Evolutionary conservation across 306 rosid species (phyloP).

Genomic region (Sicyos baderoa): DNA sequence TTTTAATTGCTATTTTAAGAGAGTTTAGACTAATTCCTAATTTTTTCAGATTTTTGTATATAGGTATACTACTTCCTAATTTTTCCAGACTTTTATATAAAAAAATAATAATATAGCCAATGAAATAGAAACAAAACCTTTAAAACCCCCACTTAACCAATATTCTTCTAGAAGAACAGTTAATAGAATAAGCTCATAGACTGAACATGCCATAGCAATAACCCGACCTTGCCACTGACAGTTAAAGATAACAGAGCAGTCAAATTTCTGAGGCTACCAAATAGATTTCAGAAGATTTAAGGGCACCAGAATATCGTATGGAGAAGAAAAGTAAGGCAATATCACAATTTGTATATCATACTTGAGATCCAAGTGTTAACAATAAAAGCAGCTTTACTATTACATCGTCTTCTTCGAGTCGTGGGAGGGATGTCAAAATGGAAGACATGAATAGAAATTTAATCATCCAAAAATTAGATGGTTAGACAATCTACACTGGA

Average conservation of each 20-base stretch:
- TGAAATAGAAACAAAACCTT: not conserved
- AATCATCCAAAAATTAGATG: constrained; percentile 8
- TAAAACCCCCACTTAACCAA: not conserved
- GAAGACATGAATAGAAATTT: not conserved
- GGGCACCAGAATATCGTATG: not conserved
- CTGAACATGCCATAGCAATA: not conserved
- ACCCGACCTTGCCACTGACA: not conserved
- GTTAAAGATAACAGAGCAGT: not conserved
- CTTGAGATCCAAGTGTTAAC: not conserved
- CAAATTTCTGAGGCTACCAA: constrained; percentile 1
- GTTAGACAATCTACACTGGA: too few relatives aligned
- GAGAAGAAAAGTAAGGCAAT: constrained; percentile 7
- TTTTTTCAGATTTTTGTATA: too few relatives aligned
- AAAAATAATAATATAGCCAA: not conserved
- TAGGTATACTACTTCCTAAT: too few relatives aligned
- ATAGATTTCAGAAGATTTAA: not conserved
- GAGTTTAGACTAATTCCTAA: too few relatives aligned
- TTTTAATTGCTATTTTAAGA: too few relatives aligned
- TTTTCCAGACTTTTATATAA: too few relatives aligned
- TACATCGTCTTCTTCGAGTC: not conserved
- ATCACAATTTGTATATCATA: not conserved
- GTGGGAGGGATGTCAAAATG: constrained; percentile 3
- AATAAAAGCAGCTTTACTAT: not conserved
- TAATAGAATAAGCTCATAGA: too few relatives aligned
- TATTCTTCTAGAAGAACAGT: not conserved